Evolutionary conservation across 805 yeast species (phyloP).

Genomic region (Jamesozyma lodderae): DNA sequence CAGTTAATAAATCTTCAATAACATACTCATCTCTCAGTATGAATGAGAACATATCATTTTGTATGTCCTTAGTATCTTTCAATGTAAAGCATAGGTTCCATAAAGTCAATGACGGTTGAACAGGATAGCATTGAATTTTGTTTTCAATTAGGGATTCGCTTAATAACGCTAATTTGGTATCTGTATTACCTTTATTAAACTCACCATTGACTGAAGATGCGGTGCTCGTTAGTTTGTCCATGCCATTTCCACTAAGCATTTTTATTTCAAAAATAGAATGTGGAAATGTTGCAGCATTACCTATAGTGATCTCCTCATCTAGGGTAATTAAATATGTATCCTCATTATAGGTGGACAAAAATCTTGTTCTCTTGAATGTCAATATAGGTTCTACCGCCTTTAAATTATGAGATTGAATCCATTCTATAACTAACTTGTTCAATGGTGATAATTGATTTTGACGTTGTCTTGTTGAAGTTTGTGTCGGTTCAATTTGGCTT

Average conservation of each 20-base stretch:
- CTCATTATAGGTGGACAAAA: constrained; percentile 11
- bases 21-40: constrained; percentile 14
- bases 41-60: constrained; percentile 11
- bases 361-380: constrained; percentile 22
- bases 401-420: constrained; percentile 20
- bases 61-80: constrained; percentile 7
- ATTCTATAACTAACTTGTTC: constrained; percentile 21
- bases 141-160: constrained; percentile 14
- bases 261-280: constrained; percentile 19
- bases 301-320: constrained; percentile 19
- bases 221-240: no score
- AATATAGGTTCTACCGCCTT: constrained; percentile 9
- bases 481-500: no score
- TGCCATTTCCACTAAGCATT: not conserved
- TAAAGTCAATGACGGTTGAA: constrained; percentile 10
- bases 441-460: constrained; percentile 8
- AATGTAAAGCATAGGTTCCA: constrained; percentile 19
- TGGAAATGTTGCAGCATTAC: constrained; percentile 9
- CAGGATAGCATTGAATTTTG: constrained; percentile 18
- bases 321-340: constrained; percentile 16
- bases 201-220: not conserved
- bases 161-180: constrained; percentile 2
- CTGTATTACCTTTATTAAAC: no score
- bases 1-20: constrained; percentile 7
- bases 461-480: no score